These are phyloP conservation scores for Aspergillus sp. DNA, from an alignment of 2,329 filamentous ascomycete species.

Conservation along the genomic window DNA sequence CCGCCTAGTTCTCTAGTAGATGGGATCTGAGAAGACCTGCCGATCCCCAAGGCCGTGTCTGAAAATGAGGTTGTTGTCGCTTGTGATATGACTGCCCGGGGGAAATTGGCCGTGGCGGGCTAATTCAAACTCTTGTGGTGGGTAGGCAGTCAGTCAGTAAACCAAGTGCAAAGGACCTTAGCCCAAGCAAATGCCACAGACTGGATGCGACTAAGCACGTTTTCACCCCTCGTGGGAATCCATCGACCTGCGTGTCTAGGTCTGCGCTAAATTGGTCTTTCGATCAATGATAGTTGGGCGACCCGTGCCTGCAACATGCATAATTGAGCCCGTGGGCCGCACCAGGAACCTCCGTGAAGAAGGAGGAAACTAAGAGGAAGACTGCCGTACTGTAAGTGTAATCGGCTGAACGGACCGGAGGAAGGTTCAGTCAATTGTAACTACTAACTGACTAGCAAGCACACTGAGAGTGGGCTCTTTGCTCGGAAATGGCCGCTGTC, in stretches of 20 bases:
- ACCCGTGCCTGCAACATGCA: neutral
- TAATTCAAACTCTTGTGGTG: neutral
- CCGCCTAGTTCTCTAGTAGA: neutral
- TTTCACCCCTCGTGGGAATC: slow-evolving; percentile 1
- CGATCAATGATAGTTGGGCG: neutral
- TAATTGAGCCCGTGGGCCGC: neutral
- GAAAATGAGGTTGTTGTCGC: neutral
- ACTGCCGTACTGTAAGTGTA: neutral
- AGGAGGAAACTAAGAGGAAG: neutral
- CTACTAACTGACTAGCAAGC: neutral
- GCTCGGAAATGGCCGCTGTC: slow-evolving; percentile 1
- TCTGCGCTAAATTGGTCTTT: neutral
- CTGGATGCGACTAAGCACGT: neutral
- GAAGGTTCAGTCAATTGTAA: neutral
- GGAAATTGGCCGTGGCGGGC: neutral
- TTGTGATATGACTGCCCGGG: neutral
- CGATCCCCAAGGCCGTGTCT: neutral
- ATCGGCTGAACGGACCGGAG: neutral
- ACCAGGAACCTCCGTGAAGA: neutral
- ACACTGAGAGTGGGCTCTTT: neutral
- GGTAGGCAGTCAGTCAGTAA: neutral
- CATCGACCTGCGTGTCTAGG: neutral
- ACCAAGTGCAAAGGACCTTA: neutral
- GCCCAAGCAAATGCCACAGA: neutral
- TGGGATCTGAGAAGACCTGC: too few relatives aligned